A percentile compares a stretch with the other conserved stretches of the same genome.
Evolutionary conservation across 1,139 yeast species (phyloP).

Genomic region (Candida tunisiensis): DNA sequence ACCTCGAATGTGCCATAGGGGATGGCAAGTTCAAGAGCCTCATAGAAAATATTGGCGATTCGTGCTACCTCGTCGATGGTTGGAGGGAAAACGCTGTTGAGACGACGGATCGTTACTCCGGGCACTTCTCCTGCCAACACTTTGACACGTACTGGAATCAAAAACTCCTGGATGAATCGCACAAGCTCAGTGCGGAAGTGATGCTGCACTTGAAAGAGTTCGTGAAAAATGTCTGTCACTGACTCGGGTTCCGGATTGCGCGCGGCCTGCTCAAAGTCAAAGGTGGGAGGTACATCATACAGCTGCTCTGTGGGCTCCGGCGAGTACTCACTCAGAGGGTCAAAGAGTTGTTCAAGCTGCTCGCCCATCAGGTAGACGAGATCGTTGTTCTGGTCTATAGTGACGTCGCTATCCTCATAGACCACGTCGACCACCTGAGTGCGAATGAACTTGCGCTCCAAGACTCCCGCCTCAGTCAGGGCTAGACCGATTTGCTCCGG

Average conservation of each 20-base stretch:
- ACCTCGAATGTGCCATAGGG: slow-evolving; percentile 60
- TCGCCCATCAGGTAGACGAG: slow-evolving; percentile 64
- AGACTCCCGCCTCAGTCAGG: slow-evolving; percentile 35
- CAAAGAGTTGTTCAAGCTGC: slow-evolving; percentile 76
- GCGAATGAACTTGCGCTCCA: slow-evolving; percentile 35
- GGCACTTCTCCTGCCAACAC: slow-evolving; percentile 40
- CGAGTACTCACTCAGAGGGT: slow-evolving; percentile 77
- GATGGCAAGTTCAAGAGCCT: slow-evolving; percentile 49
- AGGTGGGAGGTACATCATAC: slow-evolving; percentile 38
- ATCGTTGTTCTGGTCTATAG: slow-evolving; percentile 53
- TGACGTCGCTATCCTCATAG: slow-evolving; percentile 35
- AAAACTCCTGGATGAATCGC: slow-evolving; percentile 55
- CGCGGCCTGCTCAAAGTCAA: slow-evolving; percentile 7
- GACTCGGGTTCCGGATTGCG: slow-evolving; percentile 12
- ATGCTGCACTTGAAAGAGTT: slow-evolving; percentile 53
- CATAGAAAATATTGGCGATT: slow-evolving; percentile 69
- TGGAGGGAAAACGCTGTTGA: slow-evolving; percentile 78
- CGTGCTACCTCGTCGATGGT: slow-evolving; percentile 88
- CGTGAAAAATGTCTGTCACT: slow-evolving; percentile 40
- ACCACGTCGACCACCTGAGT: slow-evolving; percentile 58
- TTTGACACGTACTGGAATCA: slow-evolving; percentile 61
- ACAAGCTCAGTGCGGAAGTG: slow-evolving; percentile 58
- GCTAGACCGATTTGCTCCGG: slow-evolving; percentile 43
- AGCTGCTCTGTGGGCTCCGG: slow-evolving; percentile 69
- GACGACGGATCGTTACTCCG: slow-evolving; percentile 33